Conservation (phyloP, 1,284 basidiomycete genomes). For the Phylloboletellus chloephorus region DNA sequence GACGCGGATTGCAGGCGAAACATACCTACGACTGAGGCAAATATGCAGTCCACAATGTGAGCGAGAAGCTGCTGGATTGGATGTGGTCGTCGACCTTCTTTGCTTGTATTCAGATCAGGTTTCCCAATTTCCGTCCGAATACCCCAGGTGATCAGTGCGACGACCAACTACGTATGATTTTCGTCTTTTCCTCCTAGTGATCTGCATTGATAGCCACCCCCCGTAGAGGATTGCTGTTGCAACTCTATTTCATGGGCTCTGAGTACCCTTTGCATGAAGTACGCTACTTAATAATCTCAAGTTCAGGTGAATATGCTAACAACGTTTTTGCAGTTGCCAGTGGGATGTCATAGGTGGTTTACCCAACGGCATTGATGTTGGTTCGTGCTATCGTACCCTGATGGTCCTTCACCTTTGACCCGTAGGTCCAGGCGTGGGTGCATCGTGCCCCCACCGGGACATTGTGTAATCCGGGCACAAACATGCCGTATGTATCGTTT, state of each 20-base stretch:
- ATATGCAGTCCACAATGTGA: constrained; percentile 28
- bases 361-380: constrained; percentile 11
- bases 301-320: background rate
- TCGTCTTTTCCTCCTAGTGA: background rate
- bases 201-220: background rate
- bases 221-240: constrained; percentile 27
- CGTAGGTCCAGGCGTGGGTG: constrained; percentile 10
- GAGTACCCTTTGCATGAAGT: constrained; percentile 33
- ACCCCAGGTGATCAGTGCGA: constrained; percentile 26
- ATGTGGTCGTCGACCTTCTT: constrained; percentile 4
- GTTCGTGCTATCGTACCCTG: constrained; percentile 1
- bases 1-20: constrained; percentile 17
- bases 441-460: constrained; percentile 11
- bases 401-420: background rate
- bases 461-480: constrained; percentile 20
- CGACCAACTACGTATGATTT: constrained; percentile 22
- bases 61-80: background rate
- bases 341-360: constrained; percentile 21
- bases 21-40: constrained; percentile 29
- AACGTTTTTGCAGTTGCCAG: constrained; percentile 20
- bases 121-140: constrained; percentile 13
- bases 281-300: constrained; percentile 1
- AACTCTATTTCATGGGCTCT: constrained; percentile 29
- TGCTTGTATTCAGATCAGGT: constrained; percentile 15
- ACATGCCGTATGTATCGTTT: constrained; percentile 16